Conservation (phyloP, 163 green algal species). For the Chloroidium sp. region DNA sequence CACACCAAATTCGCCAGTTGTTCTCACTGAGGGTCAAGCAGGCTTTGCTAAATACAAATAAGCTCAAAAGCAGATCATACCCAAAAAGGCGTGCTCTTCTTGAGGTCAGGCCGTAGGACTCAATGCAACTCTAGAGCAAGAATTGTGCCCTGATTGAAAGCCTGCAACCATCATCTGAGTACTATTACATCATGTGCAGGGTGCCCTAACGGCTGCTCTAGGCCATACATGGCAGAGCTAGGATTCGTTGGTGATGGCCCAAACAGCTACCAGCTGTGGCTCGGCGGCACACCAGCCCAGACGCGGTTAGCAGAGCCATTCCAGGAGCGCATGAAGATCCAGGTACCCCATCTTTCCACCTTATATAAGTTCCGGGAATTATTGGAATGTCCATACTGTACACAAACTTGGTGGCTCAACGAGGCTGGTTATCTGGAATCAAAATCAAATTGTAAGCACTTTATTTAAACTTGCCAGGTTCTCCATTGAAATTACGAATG, state of each 20-base stretch:
- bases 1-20: too few relatives aligned
- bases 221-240: constrained; percentile 98
- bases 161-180: background rate
- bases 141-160: background rate
- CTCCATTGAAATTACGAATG: background rate
- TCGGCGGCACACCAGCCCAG: constrained; percentile 77
- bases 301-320: constrained; percentile 78
- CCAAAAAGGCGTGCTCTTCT: too few relatives aligned
- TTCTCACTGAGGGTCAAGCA: too few relatives aligned
- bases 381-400: too few relatives aligned
- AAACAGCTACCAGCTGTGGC: constrained; percentile 94
- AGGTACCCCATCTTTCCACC: constrained; percentile 5
- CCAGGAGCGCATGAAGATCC: constrained; percentile 70
- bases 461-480: background rate
- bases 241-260: constrained; percentile 96
- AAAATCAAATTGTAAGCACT: too few relatives aligned
- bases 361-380: too few relatives aligned
- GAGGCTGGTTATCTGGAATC: too few relatives aligned
- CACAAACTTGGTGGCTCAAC: too few relatives aligned
- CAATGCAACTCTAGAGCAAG: background rate
- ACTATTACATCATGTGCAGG: constrained; percentile 18
- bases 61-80: too few relatives aligned
- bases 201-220: constrained; percentile 97
- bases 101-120: too few relatives aligned
- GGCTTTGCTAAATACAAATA: too few relatives aligned